These are phyloP conservation scores for Carex parvula DNA, from an alignment of 176 grass and related monocot species.

Conservation along the genomic window DNA sequence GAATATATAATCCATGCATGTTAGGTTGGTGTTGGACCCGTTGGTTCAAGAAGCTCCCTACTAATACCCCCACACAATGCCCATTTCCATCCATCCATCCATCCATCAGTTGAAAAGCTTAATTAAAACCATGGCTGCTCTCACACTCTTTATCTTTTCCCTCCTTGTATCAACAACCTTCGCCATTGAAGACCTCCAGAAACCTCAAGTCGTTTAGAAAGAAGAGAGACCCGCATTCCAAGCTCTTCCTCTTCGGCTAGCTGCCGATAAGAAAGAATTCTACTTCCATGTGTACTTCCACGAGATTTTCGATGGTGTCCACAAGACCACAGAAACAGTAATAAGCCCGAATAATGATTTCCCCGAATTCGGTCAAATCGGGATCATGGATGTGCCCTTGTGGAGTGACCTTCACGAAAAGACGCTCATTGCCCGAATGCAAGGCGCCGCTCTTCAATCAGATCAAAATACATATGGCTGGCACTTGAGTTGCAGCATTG, in stretches of 20 bases:
- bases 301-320: background rate
- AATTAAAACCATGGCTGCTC: background rate
- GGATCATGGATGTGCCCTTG: background rate
- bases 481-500: background rate
- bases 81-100: background rate
- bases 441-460: background rate
- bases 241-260: background rate
- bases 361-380: background rate
- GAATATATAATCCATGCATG: too few relatives aligned
- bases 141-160: background rate
- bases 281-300: background rate
- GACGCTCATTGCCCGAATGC: background rate
- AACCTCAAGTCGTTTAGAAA: background rate
- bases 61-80: background rate
- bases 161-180: conserved; percentile 1
- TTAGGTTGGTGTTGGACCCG: too few relatives aligned
- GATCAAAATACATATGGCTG: background rate
- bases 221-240: background rate
- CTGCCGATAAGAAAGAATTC: background rate
- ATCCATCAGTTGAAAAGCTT: background rate
- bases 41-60: background rate
- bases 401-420: too few relatives aligned
- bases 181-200: background rate
- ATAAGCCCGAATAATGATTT: background rate
- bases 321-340: background rate